Evolutionary conservation across 495 filamentous ascomycete genomes (phyloP), one percentile per base, ranked within the genome.

Genomic region (Daldinia loculata): DNA sequence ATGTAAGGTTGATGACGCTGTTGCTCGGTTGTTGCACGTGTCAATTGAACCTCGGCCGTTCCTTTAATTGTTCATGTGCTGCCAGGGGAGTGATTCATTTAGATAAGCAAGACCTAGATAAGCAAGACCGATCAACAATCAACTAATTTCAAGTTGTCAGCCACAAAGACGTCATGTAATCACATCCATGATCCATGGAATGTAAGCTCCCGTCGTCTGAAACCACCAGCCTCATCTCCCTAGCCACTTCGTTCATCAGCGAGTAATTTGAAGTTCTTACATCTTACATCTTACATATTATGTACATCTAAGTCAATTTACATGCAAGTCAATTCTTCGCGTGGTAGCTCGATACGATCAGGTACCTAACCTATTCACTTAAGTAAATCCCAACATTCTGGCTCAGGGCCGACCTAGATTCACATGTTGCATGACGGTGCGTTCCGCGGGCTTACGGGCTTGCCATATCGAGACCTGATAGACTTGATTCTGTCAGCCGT

Each of bases 41-140:
- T 72, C 26, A 77, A 75, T 72, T 63, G 56, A 72, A 75, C 75
- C 75, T 74, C 70, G 75, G 75, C n/a, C 67, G 34, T 50, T 77
- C 9, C 70, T 67, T 11, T 65, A 69, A 74, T 48, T 29, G 67
- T 66, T 64, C 62, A 70, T 60, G 53, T 71, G 63, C 60, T 59
- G 19, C 50, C 50, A 48, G 43, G 52, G 19, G 27, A 53, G 26
- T 27, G 50, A 53, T 15, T 15, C 50, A 30, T 65, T 58, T 70
- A 24, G 56, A 58, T 71, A 63, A 71, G 63, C 55, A 24, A 63
- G 39, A 60, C 43, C 38, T 70, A 24, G 56, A 58, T 71, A 63
- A 71, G 63, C 55, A 24, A 63, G 39, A 60, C 43, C 38, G n/a
- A 15, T 8, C n/a, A 48, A 48, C 43, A 22, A 17, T 22, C 11